Base-by-base conservation (phyloP, 1,284 basidiomycete species). In the Heterobasidion parviporum region DNA sequence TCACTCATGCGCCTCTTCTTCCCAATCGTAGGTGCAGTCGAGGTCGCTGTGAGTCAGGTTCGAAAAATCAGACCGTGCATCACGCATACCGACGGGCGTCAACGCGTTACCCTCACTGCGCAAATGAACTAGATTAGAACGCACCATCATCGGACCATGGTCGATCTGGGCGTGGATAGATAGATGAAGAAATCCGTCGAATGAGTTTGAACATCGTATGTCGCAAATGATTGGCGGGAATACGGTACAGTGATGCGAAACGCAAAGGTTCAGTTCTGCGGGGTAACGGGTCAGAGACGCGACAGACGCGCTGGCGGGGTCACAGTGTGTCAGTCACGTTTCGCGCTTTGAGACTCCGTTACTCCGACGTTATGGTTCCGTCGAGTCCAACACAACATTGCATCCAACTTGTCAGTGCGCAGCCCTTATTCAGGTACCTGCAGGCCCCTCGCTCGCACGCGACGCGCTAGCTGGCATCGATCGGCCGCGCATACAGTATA, bases 131-230 rank as follows among this genome's bases (percentile, higher is more conserved):
- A 45, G 26, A 26, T 26, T 26, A 6, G 26, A 20, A 74, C 82
- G 72, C 62, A 88, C 86, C 83, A 67, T 89, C 85, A 58, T 88
- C 85, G 60, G 77, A 76, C 85, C 85, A 88, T 49, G 84, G 83
- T 57, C 83, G 75, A 68, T 89, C 86, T 34, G 82, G 77, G 54
- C 85, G 79, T 34, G 82, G 82, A 63, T 87, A 80, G 36, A 87
- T 75, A n/a, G 82, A 82, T 62, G 78, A 76, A 0, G 86, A 88
- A 55, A 89, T 82, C 45, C 85, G 81, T 59, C 86, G 77, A 61
- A 89, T 72, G 60, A 89, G 74, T 60, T 78, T 77, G 70, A 85
- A 87, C 86, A 89, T 88, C n/a, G 51, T 55, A 51, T 41, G 34
- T 33, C n/a, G 4, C 38, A 41, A 34, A 38, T 20, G 12, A 18